Evolutionary conservation across 768 basidiomycete genomes (phyloP).

Genomic region (Suillus plorans): DNA sequence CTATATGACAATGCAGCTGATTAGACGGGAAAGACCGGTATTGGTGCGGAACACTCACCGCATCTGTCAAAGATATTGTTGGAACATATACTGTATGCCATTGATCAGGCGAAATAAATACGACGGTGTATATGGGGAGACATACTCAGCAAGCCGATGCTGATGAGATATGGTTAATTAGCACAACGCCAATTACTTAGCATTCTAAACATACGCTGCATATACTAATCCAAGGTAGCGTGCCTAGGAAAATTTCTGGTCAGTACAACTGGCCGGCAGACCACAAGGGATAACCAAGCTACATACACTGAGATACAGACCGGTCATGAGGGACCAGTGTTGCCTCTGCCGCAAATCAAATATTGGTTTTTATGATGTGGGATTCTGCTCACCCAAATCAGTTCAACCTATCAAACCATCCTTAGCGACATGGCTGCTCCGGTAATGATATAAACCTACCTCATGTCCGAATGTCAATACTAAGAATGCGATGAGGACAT

Average conservation of each 20-base stretch:
- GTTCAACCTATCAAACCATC: background rate
- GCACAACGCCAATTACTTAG: background rate
- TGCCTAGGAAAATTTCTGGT: background rate
- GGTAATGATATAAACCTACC: background rate
- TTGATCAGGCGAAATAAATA: background rate
- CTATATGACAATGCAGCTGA: background rate
- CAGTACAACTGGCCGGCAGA: background rate
- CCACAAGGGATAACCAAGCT: background rate
- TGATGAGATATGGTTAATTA: background rate
- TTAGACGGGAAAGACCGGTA: background rate
- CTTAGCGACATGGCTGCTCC: background rate
- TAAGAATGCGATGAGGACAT: background rate
- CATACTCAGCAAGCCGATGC: background rate
- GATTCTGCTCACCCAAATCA: constrained; percentile 1
- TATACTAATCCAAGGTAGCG: constrained; percentile 2
- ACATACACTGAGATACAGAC: background rate
- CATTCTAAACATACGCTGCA: background rate
- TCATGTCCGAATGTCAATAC: background rate
- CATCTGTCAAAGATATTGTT: background rate
- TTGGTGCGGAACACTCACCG: background rate
- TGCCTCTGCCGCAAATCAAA: background rate
- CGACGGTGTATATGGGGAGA: background rate
- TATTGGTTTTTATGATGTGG: background rate
- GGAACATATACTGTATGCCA: background rate
- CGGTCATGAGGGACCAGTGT: background rate